Conservation (phyloP, 2,329 filamentous ascomycete genomes). For the Cordyceps javanica region DNA sequence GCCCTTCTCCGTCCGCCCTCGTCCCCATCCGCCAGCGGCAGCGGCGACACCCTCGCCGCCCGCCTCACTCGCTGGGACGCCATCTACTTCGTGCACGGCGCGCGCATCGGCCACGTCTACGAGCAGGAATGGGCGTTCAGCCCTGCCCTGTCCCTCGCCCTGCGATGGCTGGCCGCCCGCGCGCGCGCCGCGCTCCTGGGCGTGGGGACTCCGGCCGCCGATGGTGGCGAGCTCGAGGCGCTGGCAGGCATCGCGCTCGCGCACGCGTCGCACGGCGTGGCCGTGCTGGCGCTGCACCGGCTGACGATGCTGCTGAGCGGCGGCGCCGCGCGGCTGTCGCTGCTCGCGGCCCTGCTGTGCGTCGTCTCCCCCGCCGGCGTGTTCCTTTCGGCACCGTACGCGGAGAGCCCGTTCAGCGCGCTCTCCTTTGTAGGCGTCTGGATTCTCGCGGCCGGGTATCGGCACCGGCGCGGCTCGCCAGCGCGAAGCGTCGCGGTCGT, state of each 20-base stretch:
- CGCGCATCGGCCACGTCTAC: slow-evolving; percentile 59
- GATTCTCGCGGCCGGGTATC: slow-evolving; percentile 52
- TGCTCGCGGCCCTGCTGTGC: slow-evolving; percentile 67
- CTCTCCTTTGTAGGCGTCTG: slow-evolving; percentile 70
- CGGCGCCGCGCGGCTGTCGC: slow-evolving; percentile 47
- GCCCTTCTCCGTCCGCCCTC: slow-evolving; percentile 26
- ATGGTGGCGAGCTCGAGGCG: slow-evolving; percentile 27
- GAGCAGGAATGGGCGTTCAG: slow-evolving; percentile 88
- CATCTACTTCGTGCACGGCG: slow-evolving; percentile 63
- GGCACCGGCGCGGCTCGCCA: slow-evolving; percentile 20
- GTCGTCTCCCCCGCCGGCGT: slow-evolving; percentile 81
- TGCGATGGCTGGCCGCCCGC: slow-evolving; percentile 31
- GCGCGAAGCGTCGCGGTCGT: slow-evolving; percentile 48
- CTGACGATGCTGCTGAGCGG: slow-evolving; percentile 53
- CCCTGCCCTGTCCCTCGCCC: slow-evolving; percentile 36
- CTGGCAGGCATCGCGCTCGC: slow-evolving; percentile 61
- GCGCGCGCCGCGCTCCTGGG: slow-evolving; percentile 22
- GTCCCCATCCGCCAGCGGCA: no score
- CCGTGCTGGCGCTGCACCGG: slow-evolving; percentile 64
- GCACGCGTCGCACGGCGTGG: slow-evolving; percentile 68
- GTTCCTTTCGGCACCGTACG: slow-evolving; percentile 82
- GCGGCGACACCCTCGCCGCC: slow-evolving; percentile 34
- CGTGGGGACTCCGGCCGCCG: neutral
- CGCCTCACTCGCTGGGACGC: slow-evolving; percentile 75
- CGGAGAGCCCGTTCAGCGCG: slow-evolving; percentile 72